Evolutionary conservation across 495 filamentous ascomycete genomes (phyloP).

Genomic region (Chaetomium cochliodes): DNA sequence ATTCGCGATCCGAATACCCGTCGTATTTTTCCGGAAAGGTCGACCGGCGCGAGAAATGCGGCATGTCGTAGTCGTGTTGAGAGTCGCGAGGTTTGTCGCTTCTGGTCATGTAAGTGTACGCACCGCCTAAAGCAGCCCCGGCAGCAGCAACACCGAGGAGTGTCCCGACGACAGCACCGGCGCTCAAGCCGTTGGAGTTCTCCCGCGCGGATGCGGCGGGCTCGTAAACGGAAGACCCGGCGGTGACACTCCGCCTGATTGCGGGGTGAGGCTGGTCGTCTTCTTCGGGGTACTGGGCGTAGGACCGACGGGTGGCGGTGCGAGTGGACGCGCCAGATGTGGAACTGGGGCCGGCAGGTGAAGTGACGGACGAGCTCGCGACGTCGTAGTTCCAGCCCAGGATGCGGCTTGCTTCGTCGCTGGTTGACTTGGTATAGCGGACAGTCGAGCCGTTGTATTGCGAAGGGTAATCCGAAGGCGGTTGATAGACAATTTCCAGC

Average conservation of each 20-base stretch:
- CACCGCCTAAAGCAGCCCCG: slow-evolving; percentile 71
- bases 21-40: slow-evolving; percentile 43
- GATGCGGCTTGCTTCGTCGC: slow-evolving; percentile 47
- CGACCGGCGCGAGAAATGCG: slow-evolving; percentile 38
- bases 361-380: slow-evolving; percentile 27
- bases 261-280: slow-evolving; percentile 29
- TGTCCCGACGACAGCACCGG: slow-evolving; percentile 52
- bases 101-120: slow-evolving; percentile 69
- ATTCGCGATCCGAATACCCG: slow-evolving; percentile 32
- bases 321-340: slow-evolving; percentile 28
- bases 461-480: slow-evolving; percentile 31
- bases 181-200: slow-evolving; percentile 40
- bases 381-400: slow-evolving; percentile 53
- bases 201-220: slow-evolving; percentile 36
- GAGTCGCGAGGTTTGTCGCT: slow-evolving; percentile 50
- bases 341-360: slow-evolving; percentile 22
- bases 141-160: slow-evolving; percentile 70
- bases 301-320: slow-evolving; percentile 28
- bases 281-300: slow-evolving; percentile 19
- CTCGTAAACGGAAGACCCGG: slow-evolving; percentile 37
- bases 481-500: slow-evolving; percentile 49
- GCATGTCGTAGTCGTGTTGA: slow-evolving; percentile 39
- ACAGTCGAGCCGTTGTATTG: slow-evolving; percentile 39
- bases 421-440: slow-evolving; percentile 37
- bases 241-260: slow-evolving; percentile 38